Evolutionary conservation across 2,329 filamentous ascomycete genomes (phyloP).

Genomic region (Zelopaecilomyces penicillatus): DNA sequence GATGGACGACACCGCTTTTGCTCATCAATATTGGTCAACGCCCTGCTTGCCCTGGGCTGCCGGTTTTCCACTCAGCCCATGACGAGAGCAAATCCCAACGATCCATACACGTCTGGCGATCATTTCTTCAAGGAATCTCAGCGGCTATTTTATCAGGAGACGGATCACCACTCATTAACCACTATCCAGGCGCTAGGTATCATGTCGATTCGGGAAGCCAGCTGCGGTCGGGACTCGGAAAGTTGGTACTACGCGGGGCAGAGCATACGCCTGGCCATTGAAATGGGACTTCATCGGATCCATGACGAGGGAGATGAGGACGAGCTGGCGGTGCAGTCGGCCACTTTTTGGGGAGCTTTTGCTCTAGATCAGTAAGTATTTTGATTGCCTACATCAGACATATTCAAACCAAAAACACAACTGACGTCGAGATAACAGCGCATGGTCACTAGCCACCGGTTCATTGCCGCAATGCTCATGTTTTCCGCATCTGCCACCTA

Average conservation of each 20-base stretch:
- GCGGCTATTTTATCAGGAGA: conserved; percentile 49
- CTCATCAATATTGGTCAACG: conserved; percentile 58
- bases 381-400: background rate
- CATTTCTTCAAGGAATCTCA: conserved; percentile 66
- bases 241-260: conserved; percentile 67
- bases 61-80: conserved; percentile 58
- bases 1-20: conserved; percentile 56
- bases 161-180: conserved; percentile 54
- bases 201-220: conserved; percentile 68
- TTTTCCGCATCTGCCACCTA: conserved; percentile 48
- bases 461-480: conserved; percentile 52
- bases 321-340: conserved; percentile 48
- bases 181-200: conserved; percentile 68
- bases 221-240: conserved; percentile 62
- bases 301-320: conserved; percentile 42
- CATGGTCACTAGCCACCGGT: conserved; percentile 57
- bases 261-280: conserved; percentile 62
- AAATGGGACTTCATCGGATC: conserved; percentile 58
- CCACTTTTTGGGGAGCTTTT: conserved; percentile 56
- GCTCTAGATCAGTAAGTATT: conserved; percentile 52
- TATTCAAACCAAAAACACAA: background rate
- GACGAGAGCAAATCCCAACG: conserved; percentile 52
- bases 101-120: conserved; percentile 59
- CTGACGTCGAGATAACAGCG: conserved; percentile 32
- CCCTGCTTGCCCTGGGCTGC: conserved; percentile 57